These are phyloP conservation scores for Parastagonospora nodorum DNA, from an alignment of 2,329 filamentous ascomycete species.

Conservation along the genomic window DNA sequence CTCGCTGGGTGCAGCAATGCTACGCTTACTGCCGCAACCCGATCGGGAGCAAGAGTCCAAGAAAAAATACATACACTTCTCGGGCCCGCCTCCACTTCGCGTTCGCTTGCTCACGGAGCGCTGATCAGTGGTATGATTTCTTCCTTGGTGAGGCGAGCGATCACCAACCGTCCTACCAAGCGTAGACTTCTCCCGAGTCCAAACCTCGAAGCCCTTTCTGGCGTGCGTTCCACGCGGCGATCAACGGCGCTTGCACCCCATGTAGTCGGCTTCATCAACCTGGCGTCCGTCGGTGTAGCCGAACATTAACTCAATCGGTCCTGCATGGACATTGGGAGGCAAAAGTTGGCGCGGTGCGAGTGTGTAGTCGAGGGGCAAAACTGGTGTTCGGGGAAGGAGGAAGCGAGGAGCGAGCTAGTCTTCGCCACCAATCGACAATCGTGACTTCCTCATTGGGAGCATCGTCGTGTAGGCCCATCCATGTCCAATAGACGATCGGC, in stretches of 20 bases:
- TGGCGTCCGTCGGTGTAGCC: constrained; percentile 18
- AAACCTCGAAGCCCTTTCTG: not conserved
- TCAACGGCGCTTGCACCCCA: constrained; percentile 1
- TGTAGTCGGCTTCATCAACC: constrained; percentile 5
- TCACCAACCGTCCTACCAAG: not conserved
- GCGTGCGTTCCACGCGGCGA: not conserved
- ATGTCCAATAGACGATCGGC: not conserved
- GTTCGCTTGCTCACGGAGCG: constrained; percentile 21
- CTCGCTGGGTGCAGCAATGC: not conserved
- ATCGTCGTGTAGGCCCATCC: not conserved
- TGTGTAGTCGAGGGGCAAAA: constrained; percentile 9
- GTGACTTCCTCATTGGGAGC: constrained; percentile 1
- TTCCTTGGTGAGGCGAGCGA: constrained; percentile 4
- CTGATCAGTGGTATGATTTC: constrained; percentile 8
- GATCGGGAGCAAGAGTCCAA: not conserved
- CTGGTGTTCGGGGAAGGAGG: constrained; percentile 4
- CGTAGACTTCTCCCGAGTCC: not conserved
- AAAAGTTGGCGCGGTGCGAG: constrained; percentile 12
- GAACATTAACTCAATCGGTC: constrained; percentile 12
- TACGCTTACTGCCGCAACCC: not conserved
- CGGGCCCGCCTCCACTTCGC: constrained; percentile 31
- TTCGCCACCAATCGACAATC: constrained; percentile 24
- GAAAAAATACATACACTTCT: not conserved
- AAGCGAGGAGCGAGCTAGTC: not conserved
- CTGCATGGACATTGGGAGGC: constrained; percentile 12